Evolutionary conservation across 2,329 filamentous ascomycete species (phyloP).

Genomic region (Sporothrix mexicana): DNA sequence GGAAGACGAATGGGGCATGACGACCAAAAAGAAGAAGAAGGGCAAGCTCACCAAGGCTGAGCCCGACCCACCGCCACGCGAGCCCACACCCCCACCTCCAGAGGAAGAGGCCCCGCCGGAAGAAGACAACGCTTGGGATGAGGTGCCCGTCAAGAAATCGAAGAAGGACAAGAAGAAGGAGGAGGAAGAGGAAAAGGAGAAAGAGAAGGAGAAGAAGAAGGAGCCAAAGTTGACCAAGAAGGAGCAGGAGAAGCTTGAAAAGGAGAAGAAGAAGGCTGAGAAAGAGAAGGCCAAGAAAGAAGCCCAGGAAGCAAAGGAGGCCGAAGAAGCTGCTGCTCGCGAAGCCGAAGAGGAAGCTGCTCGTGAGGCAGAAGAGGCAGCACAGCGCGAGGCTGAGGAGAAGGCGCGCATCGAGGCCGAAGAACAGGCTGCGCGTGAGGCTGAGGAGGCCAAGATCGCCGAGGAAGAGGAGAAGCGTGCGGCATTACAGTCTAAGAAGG

Average conservation of each 20-base stretch:
- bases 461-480: constrained; percentile 48
- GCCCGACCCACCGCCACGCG: constrained; percentile 53
- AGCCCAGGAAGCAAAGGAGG: constrained; percentile 42
- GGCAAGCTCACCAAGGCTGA: constrained; percentile 47
- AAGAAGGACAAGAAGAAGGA: constrained; percentile 51
- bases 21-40: constrained; percentile 44
- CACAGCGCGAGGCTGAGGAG: constrained; percentile 50
- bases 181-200: constrained; percentile 41
- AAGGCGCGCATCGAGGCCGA: constrained; percentile 39
- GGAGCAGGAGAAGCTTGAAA: constrained; percentile 58
- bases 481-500: constrained; percentile 43
- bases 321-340: constrained; percentile 39
- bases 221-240: constrained; percentile 56
- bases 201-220: constrained; percentile 47
- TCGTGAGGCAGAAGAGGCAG: constrained; percentile 50
- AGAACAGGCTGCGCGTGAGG: constrained; percentile 42
- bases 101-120: constrained; percentile 54
- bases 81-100: constrained; percentile 53
- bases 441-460: constrained; percentile 47
- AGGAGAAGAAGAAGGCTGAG: constrained; percentile 46
- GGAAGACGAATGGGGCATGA: constrained; percentile 46
- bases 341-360: constrained; percentile 44
- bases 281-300: constrained; percentile 54
- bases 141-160: constrained; percentile 47
- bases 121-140: constrained; percentile 46